A percentile compares a stretch with the other conserved stretches of the same genome.
Conservation (phyloP, 257 asterid genomes). For the Anisodus acutangulus region DNA sequence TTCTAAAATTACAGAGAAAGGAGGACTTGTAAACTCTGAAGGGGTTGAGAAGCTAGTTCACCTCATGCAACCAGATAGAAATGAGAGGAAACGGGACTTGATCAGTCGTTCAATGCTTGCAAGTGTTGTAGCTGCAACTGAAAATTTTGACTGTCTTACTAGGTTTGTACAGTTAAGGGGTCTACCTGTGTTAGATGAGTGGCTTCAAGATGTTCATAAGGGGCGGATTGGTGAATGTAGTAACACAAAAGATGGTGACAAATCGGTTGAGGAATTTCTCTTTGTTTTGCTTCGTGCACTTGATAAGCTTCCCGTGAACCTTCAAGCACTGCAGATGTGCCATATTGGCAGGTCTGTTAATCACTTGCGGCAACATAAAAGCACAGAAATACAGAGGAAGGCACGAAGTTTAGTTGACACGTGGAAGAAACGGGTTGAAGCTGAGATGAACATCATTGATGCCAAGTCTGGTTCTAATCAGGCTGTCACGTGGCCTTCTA, state of each 20-base stretch:
- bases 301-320: conserved; percentile 89
- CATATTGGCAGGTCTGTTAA: conserved; percentile 94
- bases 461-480: conserved; percentile 63
- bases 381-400: conserved; percentile 76
- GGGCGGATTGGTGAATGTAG: conserved; percentile 59
- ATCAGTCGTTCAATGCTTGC: conserved; percentile 70
- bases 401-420: conserved; percentile 89
- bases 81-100: conserved; percentile 67
- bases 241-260: conserved; percentile 59
- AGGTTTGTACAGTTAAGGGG: conserved; percentile 81
- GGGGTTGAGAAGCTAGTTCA: conserved; percentile 89
- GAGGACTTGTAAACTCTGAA: conserved; percentile 66
- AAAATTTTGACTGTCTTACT: conserved; percentile 72
- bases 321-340: conserved; percentile 85
- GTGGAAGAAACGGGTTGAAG: conserved; percentile 98
- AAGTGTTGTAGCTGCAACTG: conserved; percentile 76
- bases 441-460: conserved; percentile 78
- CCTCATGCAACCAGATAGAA: conserved; percentile 67
- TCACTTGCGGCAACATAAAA: conserved; percentile 81
- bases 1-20: conserved; percentile 72
- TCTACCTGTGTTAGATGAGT: conserved; percentile 74
- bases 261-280: conserved; percentile 78
- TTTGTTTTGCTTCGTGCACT: conserved; percentile 83
- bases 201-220: conserved; percentile 93
- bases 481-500: conserved; percentile 63